Base-by-base conservation (phyloP, 1,284 basidiomycete species). In the Papiliotrema laurentii region DNA sequence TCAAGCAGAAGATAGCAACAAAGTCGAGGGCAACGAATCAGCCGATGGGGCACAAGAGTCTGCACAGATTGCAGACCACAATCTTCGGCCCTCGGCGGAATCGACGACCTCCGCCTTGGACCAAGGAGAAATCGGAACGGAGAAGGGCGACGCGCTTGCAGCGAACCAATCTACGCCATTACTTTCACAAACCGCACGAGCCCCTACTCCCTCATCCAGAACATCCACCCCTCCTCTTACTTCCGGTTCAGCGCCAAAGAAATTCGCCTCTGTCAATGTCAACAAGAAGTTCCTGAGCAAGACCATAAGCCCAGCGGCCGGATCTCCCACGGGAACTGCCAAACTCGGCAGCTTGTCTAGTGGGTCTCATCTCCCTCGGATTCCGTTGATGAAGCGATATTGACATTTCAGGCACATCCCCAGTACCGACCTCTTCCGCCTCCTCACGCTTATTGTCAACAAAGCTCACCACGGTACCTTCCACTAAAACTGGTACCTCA, bases 221-320 rank as follows among this genome's bases (percentile, higher is more conserved):
- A 69, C 68, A 7, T 69, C 68, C 4, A 69, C 69, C 0, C 68
- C 67, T 9, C 68, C 68, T 7, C 57, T 64, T n/a, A n/a, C 34
- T 11, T 30, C 45, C 10, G 31, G 30, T 13, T 44, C 66, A 2
- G 45, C 47, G 10, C 51, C 85, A 49, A 82, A 84, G 41, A 84
- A 86, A 64, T 94, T 92, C 72, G 87, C 78, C 62, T 81, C 88
- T 26, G 81, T 88, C 59, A 89, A 89, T 68, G 88, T 94, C 73
- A 93, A 87, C 77, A 92, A 91, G 80, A 89, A 89, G 73, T 96
- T 94, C 71, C 77, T 94, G 43, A 86, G 89, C 76, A 91, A 92
- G 78, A 85, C 84, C 47, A 71, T 62, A 4, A 65, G 60, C 45
- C 66, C 68, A 9, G 60, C 56, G 3, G 63, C 66, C 3, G 58